Evolutionary conservation across 2,329 filamentous ascomycete species (phyloP), one percentile per base, ranked within the genome.

Genomic region (Botryotinia globosa): DNA sequence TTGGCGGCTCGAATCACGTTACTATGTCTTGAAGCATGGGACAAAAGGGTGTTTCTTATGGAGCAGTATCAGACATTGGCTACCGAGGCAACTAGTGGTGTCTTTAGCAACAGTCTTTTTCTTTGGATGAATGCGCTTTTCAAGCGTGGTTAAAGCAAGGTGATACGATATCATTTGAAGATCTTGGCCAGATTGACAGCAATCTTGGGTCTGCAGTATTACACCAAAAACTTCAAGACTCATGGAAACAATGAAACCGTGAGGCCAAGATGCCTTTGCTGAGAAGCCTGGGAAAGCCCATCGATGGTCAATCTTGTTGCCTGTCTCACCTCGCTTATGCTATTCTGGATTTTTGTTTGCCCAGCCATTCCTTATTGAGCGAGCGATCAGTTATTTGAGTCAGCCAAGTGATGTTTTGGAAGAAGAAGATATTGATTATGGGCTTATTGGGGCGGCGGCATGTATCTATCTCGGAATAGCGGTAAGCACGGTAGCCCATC

Each of bases 81-180:
- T 32, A 68, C 65, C 0, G 81, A 82, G 71, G 76, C 79, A 37
- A 80, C 76, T 10, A 78, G 76, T 48, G 77, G 80, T 14, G 77
- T 81, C 16, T 79, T 81, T 58, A 77, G 74, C 45, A 77, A 78
- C 20, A 76, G 78, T n/a, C 73, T 81, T 34, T 80, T 80, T 72
- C 79, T 74, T 73, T 82, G 81, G 81, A 74, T 82, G 1, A 81
- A 81, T 67, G 12, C 9, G 22, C 32, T 59, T 29, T 63, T 20
- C 25, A 63, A 42, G 8, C 16, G 25, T 16, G 39, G 14, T 9
- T 44, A 63, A 5, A 42, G 14, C 5, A 63, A 63, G 6, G 25
- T 29, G 18, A 29, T 42, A 62, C n/a, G n/a, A n/a, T n/a, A n/a
- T n/a, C 25, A 16, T 42, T 42, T 62, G 32, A 20, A 62, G 59